phyloP scores from a whole-genome alignment of 257 asterid genomes.

The Solanum virginianum region DNA sequence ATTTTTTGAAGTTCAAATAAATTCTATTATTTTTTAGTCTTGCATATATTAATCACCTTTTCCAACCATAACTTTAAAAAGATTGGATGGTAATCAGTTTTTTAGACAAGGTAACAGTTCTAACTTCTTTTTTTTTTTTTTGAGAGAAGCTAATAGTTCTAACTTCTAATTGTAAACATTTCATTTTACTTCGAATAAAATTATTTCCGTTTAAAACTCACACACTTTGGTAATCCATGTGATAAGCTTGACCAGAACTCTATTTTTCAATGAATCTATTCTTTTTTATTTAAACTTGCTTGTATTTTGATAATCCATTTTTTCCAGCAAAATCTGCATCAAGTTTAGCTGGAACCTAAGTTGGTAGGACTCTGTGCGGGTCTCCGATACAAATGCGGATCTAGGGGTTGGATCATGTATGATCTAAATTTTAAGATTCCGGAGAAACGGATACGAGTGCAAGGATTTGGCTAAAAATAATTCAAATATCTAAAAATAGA shows the following conservation, averaged over 20 bases:
- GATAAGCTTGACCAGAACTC: neutral
- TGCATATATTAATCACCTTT: neutral
- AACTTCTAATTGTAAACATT: neutral
- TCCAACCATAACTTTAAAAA: neutral
- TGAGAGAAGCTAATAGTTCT: too few species aligned
- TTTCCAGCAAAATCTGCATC: neutral
- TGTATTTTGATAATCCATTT: neutral
- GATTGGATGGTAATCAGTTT: neutral
- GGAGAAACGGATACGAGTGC: too few species aligned
- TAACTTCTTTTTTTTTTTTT: too few species aligned
- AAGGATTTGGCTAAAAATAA: too few species aligned
- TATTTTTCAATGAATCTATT: neutral
- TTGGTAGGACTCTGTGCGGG: too few species aligned
- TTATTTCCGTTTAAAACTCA: neutral
- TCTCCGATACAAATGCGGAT: too few species aligned
- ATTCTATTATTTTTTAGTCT: neutral
- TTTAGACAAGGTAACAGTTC: neutral
- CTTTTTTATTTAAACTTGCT: neutral
- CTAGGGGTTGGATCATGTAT: too few species aligned
- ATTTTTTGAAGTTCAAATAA: neutral
- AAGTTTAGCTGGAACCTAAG: neutral
- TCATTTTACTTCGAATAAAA: neutral
- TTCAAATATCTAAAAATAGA: too few species aligned
- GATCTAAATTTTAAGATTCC: too few species aligned
- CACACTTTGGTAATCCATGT: neutral